Percentiles rank a stretch among this genome's conserved stretches.
Conservation (phyloP, 371 early-diverging fungal species). For the Mucor plumbeus region DNA sequence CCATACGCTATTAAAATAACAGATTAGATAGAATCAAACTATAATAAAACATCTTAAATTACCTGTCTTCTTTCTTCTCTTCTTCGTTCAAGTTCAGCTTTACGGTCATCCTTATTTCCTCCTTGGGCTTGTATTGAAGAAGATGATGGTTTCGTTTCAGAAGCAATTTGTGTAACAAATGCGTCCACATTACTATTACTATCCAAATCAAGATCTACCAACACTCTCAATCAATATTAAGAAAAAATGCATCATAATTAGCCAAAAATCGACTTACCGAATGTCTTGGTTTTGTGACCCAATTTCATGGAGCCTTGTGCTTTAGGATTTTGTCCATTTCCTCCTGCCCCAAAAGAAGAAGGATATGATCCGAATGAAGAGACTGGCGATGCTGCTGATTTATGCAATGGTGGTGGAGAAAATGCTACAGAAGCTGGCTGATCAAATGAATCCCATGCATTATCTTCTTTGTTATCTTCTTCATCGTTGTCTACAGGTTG, state of each 20-base stretch:
- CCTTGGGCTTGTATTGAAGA: slow-evolving; percentile 17
- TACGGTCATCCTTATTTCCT: slow-evolving; percentile 53
- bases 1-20: slow-evolving; percentile 47
- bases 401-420: slow-evolving; percentile 2
- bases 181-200: not conserved
- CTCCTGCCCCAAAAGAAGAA: slow-evolving; percentile 8
- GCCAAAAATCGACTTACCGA: slow-evolving; percentile 28
- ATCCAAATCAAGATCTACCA: slow-evolving; percentile 8
- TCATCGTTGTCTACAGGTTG: slow-evolving; percentile 31
- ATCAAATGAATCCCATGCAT: not conserved
- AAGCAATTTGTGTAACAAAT: slow-evolving; percentile 12
- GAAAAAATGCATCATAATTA: not conserved
- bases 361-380: slow-evolving; percentile 32
- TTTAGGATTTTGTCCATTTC: not conserved
- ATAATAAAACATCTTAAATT: not conserved
- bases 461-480: slow-evolving; percentile 48
- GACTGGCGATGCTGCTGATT: slow-evolving; percentile 17
- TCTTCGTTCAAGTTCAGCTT: slow-evolving; percentile 60
- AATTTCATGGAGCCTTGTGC: slow-evolving; percentile 45
- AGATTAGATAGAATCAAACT: not conserved
- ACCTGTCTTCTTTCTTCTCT: slow-evolving; percentile 68
- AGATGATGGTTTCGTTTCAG: not conserved
- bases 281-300: slow-evolving; percentile 40
- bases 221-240: not conserved
- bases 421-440: slow-evolving; percentile 6